Evolutionary conservation across 164 flowering plant genomes (phyloP).

Genomic region (Saururus chinensis): DNA sequence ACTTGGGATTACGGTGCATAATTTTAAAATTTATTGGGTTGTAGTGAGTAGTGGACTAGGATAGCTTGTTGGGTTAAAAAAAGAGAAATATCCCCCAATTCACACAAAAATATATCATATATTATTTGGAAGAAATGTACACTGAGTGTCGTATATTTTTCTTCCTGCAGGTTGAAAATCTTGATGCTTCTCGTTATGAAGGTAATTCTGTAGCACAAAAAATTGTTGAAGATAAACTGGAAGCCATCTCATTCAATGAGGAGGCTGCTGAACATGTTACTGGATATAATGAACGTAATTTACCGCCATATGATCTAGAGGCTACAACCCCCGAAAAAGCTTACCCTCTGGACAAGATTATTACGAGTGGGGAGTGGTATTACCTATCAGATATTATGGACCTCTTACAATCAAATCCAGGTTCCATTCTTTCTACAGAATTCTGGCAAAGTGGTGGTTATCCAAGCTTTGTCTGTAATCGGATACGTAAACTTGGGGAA

Average conservation of each 20-base stretch:
- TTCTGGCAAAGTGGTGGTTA: conserved; percentile 14
- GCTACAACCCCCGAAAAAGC: conserved; percentile 63
- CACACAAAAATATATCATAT: no score
- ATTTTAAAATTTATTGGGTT: no score
- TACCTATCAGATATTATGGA: conserved; percentile 43
- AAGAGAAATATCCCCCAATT: no score
- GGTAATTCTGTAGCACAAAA: conserved; percentile 21
- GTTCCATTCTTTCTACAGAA: conserved; percentile 9
- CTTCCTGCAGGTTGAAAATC: conserved; percentile 36
- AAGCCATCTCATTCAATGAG: conserved; percentile 22
- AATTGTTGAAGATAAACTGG: conserved; percentile 22
- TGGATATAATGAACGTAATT: conserved; percentile 26
- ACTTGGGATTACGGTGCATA: no score
- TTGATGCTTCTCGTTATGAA: conserved; percentile 19
- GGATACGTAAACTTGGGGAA: conserved; percentile 31
- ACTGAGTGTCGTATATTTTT: not conserved
- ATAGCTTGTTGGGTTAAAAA: no score
- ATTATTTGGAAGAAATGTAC: no score
- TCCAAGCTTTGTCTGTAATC: conserved; percentile 61
- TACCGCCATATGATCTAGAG: conserved; percentile 56
- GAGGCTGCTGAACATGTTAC: conserved; percentile 36
- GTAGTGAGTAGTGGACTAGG: no score
- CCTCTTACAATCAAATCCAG: conserved; percentile 19
- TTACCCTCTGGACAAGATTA: conserved; percentile 71
- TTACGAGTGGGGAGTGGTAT: conserved; percentile 55